Evolutionary conservation across 2,329 filamentous ascomycete genomes (phyloP).

Genomic region (Colletotrichum phormii): DNA sequence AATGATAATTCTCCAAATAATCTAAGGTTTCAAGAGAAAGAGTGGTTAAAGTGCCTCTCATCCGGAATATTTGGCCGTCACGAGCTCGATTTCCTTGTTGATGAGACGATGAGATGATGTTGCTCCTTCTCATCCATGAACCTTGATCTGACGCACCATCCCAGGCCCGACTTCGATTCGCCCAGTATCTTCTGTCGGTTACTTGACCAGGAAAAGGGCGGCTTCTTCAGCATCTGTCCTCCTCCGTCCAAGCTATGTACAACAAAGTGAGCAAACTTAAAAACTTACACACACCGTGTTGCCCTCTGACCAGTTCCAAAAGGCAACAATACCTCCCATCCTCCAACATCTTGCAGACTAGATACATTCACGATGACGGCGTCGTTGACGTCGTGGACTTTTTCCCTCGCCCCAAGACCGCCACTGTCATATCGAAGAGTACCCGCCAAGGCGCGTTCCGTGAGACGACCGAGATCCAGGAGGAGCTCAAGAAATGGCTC

Average conservation of each 20-base stretch:
- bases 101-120: not conserved
- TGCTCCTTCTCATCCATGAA: not conserved
- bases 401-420: constrained; percentile 76
- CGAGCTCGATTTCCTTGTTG: too few relatives aligned
- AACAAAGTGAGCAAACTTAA: constrained; percentile 61
- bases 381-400: constrained; percentile 81
- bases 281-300: not conserved
- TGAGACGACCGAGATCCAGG: constrained; percentile 64
- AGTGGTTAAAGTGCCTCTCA: not conserved
- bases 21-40: too few relatives aligned
- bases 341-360: constrained; percentile 80
- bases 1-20: too few relatives aligned
- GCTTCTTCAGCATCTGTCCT: constrained; percentile 76
- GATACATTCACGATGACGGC: constrained; percentile 81
- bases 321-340: constrained; percentile 79
- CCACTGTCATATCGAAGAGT: constrained; percentile 59
- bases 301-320: not conserved
- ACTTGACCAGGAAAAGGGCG: constrained; percentile 79
- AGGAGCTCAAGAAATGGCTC: constrained; percentile 77
- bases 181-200: constrained; percentile 81
- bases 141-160: constrained; percentile 1
- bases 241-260: constrained; percentile 65
- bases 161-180: constrained; percentile 82
- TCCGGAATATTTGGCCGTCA: not conserved
- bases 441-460: constrained; percentile 64